Base-by-base conservation (phyloP, 169 alveolate genomes). In the Plasmodium fragile region DNA sequence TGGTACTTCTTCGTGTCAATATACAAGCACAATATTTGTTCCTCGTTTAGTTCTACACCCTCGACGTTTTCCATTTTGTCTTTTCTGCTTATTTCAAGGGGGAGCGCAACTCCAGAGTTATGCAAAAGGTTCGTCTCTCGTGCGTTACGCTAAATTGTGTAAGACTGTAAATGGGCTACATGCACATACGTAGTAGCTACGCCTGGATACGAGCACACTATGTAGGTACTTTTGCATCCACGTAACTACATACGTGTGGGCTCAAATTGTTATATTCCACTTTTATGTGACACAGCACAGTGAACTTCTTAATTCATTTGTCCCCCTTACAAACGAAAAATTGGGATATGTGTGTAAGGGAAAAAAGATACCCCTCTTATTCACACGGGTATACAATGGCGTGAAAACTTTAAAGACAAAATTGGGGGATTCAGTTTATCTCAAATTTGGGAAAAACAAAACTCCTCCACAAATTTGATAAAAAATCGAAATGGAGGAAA, bases 1-100 rank as follows among this genome's bases (percentile, higher is more conserved):
- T 87, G 93, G 81, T 87, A 87, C 81, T 59, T 87, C 52, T 78
- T 87, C 53, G 93, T 87, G 81, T 87, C 93, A 59, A 87, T 78
- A n/a, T 32, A 87, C 52, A 87, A 34, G 30, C 93, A 87, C 49
- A 78, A 55, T 71, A 87, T 87, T 41, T 75, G 81, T 22, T 87
- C 93, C 32, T 87, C 82, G 53, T 72, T 87, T 59, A 87, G 6
- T 79, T 87, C 93, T 7, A 39, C 45, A 1, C 18, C 71, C 70
- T 87, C 90, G 13, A 32, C 34, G 72, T 78, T 78, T 78, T 87
- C 93, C 93, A 87, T 87, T 73, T 73, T 65, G 53, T 73, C 39
- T 41, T 82, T 53, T 25, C 18, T 65, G 32, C 71, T 22, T 81
- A 79, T 11, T 53, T 45, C 18, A 45, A 18, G 73, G 32, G 73